Evolutionary conservation across 1,139 yeast species (phyloP).

Genomic region (Kluyveromyces sp.): DNA sequence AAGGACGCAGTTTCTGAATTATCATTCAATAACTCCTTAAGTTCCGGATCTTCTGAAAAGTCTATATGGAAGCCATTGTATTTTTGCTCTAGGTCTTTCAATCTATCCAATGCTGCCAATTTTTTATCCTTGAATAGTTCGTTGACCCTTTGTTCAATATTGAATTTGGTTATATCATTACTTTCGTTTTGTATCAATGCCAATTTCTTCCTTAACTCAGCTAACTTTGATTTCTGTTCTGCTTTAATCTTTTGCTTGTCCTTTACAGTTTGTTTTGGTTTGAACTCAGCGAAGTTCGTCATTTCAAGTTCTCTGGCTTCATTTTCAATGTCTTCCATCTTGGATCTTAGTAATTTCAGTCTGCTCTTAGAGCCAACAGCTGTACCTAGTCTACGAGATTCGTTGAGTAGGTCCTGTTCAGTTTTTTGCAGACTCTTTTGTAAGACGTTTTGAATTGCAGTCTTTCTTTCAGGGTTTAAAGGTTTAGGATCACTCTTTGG

Average conservation of each 20-base stretch:
- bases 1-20: slow-evolving; percentile 16
- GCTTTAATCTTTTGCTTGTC: slow-evolving; percentile 10
- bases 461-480: slow-evolving; percentile 23
- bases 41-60: slow-evolving; percentile 29
- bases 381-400: slow-evolving; percentile 34
- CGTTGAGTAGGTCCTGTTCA: slow-evolving; percentile 22
- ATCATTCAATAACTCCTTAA: not conserved
- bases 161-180: slow-evolving; percentile 63
- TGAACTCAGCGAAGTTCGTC: slow-evolving; percentile 59
- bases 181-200: slow-evolving; percentile 62
- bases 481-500: slow-evolving; percentile 10
- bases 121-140: slow-evolving; percentile 54
- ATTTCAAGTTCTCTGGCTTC: slow-evolving; percentile 83
- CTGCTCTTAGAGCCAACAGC: slow-evolving; percentile 66
- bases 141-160: slow-evolving; percentile 41
- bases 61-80: slow-evolving; percentile 56
- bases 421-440: slow-evolving; percentile 34
- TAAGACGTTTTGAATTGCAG: slow-evolving; percentile 29
- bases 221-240: slow-evolving; percentile 37
- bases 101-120: slow-evolving; percentile 56
- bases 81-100: slow-evolving; percentile 52
- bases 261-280: slow-evolving; percentile 5
- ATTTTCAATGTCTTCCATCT: slow-evolving; percentile 78
- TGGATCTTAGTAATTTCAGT: slow-evolving; percentile 65
- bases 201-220: slow-evolving; percentile 48